Evolutionary conservation across 257 asterid species (phyloP), one percentile per base, ranked within the genome.

Genomic region (Craterostigma plantagineum): DNA sequence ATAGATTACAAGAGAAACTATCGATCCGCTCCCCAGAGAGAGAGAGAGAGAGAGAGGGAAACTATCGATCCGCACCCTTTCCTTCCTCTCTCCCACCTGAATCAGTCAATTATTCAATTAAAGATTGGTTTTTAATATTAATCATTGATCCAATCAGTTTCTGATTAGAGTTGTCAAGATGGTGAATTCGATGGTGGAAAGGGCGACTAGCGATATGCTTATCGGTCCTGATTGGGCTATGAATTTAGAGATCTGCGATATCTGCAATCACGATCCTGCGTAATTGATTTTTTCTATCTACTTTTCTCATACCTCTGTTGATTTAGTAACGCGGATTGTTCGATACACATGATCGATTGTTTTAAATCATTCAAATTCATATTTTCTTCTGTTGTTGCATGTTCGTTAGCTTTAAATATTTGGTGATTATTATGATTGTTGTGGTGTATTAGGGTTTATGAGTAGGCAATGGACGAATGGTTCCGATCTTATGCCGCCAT

Each of bases 181-280:
- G 98, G 95, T 82, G 54, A 76, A 87, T 61, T 69, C 83, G 30
- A 69, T 82, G 95, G 98, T 87, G 67, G 95, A 82, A 34, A 69
- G 95, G 48, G 95, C 98, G 49, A 87, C 98, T 35, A 87, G 86
- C 75, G 83, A 76, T 43, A 65, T 87, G 98, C 90, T 87, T 14
- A 82, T 87, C 64, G 98, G 98, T 42, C 98, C 98, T 34, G 98
- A 87, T 74, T 87, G 98, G 98, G 95, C 98, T 54, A 79, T 87
- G 95, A 87, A 87, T 59, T 62, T 82, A 46, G 98, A 82, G 95
- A 87, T 87, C 85, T 87, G 95, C 41, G 95, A 87, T 66, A 64
- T 82, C 41, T 87, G 95, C 83, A 87, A 87, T 62, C 85, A 62
- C 63, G 95, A 87, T 79, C 98, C 92, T 48, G 74, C 76, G 98